Evolutionary conservation across 305 asterid genomes (phyloP).

Genomic region (Solanum hybrid): DNA sequence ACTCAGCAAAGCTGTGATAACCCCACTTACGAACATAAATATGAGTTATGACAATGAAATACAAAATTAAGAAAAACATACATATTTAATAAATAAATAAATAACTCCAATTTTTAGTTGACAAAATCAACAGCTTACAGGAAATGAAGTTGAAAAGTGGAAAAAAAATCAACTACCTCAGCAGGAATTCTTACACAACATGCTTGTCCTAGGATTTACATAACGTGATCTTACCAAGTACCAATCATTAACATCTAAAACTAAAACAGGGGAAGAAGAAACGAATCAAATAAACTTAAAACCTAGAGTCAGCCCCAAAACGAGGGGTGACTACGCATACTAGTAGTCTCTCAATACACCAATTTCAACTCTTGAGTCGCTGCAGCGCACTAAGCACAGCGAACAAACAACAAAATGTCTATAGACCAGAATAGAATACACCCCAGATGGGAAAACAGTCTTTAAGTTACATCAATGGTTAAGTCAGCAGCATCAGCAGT

Average conservation of each 20-base stretch:
- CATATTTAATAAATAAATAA: not conserved
- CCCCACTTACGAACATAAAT: not conserved
- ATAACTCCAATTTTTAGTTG: not conserved
- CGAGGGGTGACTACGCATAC: not conserved
- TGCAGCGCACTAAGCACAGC: not conserved
- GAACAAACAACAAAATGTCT: not conserved
- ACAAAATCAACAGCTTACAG: not conserved
- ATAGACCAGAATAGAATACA: not conserved
- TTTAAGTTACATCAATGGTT: not conserved
- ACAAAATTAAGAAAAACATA: not conserved
- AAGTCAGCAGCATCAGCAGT: not conserved
- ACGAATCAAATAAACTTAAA: not conserved
- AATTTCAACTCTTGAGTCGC: not conserved
- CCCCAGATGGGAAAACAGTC: not conserved
- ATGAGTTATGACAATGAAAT: not conserved
- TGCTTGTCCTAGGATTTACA: not conserved
- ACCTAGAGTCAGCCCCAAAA: not conserved
- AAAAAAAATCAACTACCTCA: not conserved
- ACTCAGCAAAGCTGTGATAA: not conserved
- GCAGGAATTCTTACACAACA: not conserved
- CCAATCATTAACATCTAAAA: not conserved
- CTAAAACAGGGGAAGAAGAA: not conserved
- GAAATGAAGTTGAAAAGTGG: not conserved
- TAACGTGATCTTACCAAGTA: not conserved
- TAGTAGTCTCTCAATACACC: not conserved